These are phyloP conservation scores for Arthrinium phaeospermum DNA, from an alignment of 2,329 filamentous ascomycete genomes.

Conservation along the genomic window DNA sequence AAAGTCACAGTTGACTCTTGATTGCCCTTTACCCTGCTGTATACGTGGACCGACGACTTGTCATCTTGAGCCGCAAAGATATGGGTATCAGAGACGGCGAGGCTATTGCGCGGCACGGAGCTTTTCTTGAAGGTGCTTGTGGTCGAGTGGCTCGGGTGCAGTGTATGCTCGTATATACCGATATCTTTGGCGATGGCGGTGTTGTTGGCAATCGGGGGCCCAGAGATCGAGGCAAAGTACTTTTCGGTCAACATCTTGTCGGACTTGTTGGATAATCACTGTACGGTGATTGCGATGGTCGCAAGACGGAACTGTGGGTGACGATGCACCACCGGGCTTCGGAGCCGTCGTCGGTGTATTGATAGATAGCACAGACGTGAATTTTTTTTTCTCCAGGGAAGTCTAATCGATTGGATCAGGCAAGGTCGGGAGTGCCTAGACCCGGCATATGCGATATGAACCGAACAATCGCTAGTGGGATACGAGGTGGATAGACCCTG, in stretches of 20 bases:
- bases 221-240: conserved; percentile 64
- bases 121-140: conserved; percentile 90
- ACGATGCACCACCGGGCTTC: conserved; percentile 5
- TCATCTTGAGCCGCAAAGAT: conserved; percentile 91
- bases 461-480: conserved; percentile 1
- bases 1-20: conserved; percentile 91
- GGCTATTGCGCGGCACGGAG: conserved; percentile 75
- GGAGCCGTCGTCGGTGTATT: not conserved
- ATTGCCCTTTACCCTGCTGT: conserved; percentile 80
- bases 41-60: conserved; percentile 93
- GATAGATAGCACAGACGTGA: not conserved
- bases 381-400: not conserved
- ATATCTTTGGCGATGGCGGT: conserved; percentile 76
- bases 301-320: not conserved
- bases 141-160: conserved; percentile 78
- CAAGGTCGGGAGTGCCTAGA: not conserved
- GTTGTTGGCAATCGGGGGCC: conserved; percentile 63
- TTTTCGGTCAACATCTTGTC: conserved; percentile 62
- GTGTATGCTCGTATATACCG: conserved; percentile 84
- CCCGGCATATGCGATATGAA: conserved; percentile 5
- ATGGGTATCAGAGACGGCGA: conserved; percentile 82
- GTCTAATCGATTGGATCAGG: conserved; percentile 13
- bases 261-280: not conserved
- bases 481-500: conserved; percentile 4
- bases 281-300: not conserved